phyloP scores from a whole-genome alignment of 1,284 basidiomycete species.

The Leccinum solheimii region DNA sequence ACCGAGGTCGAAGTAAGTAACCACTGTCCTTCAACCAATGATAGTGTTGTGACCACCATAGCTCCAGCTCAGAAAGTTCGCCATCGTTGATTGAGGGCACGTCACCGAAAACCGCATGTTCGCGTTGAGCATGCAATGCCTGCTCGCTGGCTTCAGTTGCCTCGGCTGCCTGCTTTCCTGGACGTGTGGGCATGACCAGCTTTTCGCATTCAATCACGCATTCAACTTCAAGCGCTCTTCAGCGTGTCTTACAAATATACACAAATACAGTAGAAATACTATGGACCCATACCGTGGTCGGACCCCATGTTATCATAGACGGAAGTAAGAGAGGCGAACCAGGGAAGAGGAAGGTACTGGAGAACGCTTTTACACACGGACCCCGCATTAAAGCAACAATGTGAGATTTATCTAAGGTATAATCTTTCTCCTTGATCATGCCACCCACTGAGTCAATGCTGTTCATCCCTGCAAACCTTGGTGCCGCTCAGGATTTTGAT shows the following conservation, averaged over 20 bases:
- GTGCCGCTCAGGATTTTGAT: neutral
- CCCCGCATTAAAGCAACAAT: neutral
- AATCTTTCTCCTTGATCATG: constrained; percentile 13
- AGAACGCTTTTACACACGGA: constrained; percentile 2
- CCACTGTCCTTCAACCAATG: constrained; percentile 36
- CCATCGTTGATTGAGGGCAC: neutral
- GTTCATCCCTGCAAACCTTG: constrained; percentile 6
- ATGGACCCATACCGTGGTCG: neutral
- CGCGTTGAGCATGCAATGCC: constrained; percentile 1
- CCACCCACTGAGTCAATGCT: constrained; percentile 3
- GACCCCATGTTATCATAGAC: constrained; percentile 12
- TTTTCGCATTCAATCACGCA: too few relatives aligned
- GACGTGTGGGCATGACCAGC: too few relatives aligned
- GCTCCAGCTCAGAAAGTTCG: constrained; percentile 11
- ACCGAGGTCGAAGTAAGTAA: constrained; percentile 38
- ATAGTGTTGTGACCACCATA: constrained; percentile 35
- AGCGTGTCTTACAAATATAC: constrained; percentile 2
- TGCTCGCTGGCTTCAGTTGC: constrained; percentile 1
- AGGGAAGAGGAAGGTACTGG: too few relatives aligned
- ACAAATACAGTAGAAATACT: constrained; percentile 8
- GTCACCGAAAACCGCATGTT: neutral
- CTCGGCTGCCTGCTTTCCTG: neutral
- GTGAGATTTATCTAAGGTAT: neutral
- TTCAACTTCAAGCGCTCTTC: too few relatives aligned
- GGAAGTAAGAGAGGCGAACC: neutral